phyloP scores from a whole-genome alignment of 1,139 yeast species.

The Meyerozyma elateridarum region DNA sequence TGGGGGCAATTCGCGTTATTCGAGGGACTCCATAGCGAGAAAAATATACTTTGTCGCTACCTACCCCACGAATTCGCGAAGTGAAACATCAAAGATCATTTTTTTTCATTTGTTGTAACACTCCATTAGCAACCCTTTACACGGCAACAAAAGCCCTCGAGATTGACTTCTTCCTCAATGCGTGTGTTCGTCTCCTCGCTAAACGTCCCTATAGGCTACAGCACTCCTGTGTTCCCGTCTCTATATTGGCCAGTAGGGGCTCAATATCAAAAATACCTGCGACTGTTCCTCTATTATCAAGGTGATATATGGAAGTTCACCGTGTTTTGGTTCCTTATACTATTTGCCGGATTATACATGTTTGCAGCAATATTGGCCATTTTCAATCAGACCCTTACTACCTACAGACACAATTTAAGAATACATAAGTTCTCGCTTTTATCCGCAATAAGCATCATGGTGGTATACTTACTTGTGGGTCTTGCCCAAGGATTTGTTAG shows the following conservation, averaged over 20 bases:
- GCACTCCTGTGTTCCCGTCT: conserved; percentile 76
- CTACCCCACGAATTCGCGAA: no score
- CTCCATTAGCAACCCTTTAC: no score
- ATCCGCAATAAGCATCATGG: conserved; percentile 32
- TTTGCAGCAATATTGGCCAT: conserved; percentile 66
- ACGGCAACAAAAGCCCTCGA: no score
- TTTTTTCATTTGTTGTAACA: no score
- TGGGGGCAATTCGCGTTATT: no score
- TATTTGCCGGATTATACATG: conserved; percentile 58
- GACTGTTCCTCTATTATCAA: conserved; percentile 62
- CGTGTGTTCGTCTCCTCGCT: conserved; percentile 35
- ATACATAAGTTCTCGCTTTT: conserved; percentile 13
- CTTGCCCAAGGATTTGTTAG: conserved; percentile 60
- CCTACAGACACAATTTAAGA: conserved; percentile 17
- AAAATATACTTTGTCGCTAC: no score
- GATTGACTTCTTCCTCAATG: no score
- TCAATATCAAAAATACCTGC: conserved; percentile 34
- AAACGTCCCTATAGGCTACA: conserved; percentile 74
- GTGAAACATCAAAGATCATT: no score
- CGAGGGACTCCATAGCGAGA: no score
- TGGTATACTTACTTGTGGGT: conserved; percentile 48
- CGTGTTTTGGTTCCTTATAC: conserved; percentile 71
- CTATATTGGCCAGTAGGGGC: conserved; percentile 66
- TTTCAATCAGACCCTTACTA: conserved; percentile 25
- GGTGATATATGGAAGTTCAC: conserved; percentile 84